Base-by-base conservation (phyloP, 441 rosid genomes). In the Arabidopsis lyrata region DNA sequence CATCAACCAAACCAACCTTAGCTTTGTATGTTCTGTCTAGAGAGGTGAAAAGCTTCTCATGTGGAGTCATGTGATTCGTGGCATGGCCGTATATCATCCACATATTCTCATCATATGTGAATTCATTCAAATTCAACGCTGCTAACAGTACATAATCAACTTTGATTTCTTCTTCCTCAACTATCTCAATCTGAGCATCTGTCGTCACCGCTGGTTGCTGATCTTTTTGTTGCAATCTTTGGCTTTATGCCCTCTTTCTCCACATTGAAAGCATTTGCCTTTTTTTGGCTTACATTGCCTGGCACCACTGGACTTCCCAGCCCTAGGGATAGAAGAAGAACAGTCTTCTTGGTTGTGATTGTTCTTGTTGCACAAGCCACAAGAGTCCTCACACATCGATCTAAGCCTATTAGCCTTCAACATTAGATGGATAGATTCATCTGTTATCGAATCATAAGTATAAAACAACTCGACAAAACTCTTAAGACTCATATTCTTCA, bases 1-100 rank as follows among this genome's bases (percentile, higher is more conserved):
- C 70, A n/a, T 42, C 70, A 1, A n/a, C 76, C 57, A 44, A 54
- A 2, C 56, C 76, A 63, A 72, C 64, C 31, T 54, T 63, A 34
- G 48, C 48, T 8, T 45, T 73, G 22, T 55, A 14, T 38, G 32
- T 55, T 22, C 10, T 64, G 65, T 73, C 77, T 13, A 73, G 15
- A 24, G 4, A 15, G 7, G 39, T 15, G 65, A 73, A 73, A 45
- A 3, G 10, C 58, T 73, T 73, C 42, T 47, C 77, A 24, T 45
- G 5, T 1, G 50, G 71, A 64, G 71, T 55, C 58, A 73, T 73
- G 29, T 64, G 64, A n/a, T 7, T 55, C 20, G 58, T n/a, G n/a
- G 64, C 31, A 8, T 4, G 9, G 2, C 48, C 65, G 2, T 45
- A 64, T 24, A 73, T 15, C 70, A 64, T 64, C 77, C 77, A 73